Base-by-base conservation (phyloP, 768 basidiomycete genomes). In the Kwoniella mangroviensis region DNA sequence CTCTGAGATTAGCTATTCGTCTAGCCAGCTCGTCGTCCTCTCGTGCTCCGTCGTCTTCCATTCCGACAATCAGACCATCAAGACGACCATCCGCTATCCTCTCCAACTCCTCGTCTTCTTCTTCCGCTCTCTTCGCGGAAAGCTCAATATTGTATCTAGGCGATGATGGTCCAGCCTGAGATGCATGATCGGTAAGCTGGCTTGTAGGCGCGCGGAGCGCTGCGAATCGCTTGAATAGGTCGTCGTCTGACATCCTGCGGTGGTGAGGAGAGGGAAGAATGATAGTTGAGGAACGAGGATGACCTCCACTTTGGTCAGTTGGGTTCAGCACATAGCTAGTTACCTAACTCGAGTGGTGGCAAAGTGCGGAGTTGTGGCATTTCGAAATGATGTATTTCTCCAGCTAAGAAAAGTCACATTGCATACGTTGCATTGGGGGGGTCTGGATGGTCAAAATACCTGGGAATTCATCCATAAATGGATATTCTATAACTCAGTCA, bases 61-160 rank as follows among this genome's bases (percentile, higher is more conserved):
- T 45, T 11, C 42, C 7, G 19, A 19, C 17, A 7, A 4, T 34
- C 4, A 58, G 7, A 6, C 24, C 56, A 49, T 66, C 65, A 56
- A 66, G 58, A 0, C 59, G 60, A 12, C 76, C 76, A 55, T 74
- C 72, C 21, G 72, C 76, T 45, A 77, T 75, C 22, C 70, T 61
- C 42, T 70, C 72, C 43, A 78, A 43, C 43, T 73, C 76, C 15
- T 73, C 72, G n/a, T 78, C 72, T n/a, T 78, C 76, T 12, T 68
- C 58, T 28, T 45, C 9, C 13, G 73, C 75, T 52, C 41, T 21
- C 13, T 40, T 21, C 26, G 70, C 65, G 2, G 41, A 28, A 6
- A 55, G 4, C 2, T 56, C 60, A 4, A 68, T 57, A 26, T 24
- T 56, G 42, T 43, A n/a, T 21, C 13, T 42, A 17, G 58, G 54